Conservation (phyloP, 192 early-diverging fungal species). For the Piromyces finnis region DNA sequence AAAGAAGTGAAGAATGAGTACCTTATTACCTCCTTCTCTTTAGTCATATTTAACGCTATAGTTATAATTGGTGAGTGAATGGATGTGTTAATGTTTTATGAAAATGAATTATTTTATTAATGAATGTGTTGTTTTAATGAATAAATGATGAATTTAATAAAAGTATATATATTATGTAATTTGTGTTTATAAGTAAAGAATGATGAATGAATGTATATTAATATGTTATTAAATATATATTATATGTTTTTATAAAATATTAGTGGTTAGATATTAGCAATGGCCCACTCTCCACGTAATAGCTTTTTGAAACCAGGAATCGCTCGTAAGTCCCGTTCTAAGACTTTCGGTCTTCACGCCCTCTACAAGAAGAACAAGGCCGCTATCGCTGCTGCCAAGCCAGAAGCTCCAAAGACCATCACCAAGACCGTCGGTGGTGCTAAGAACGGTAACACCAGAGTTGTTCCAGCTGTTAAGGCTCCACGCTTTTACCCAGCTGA, state of each 20-base stretch:
- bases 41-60: not conserved
- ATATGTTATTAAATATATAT: not conserved
- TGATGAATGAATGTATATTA: too few species aligned
- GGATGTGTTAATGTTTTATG: not conserved
- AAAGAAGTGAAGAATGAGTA: not conserved
- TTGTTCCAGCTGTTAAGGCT: not conserved
- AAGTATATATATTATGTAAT: too few species aligned
- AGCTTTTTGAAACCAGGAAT: constrained; percentile 70
- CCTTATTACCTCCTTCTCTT: not conserved
- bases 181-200: too few species aligned
- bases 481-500: constrained; percentile 64
- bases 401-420: constrained; percentile 19
- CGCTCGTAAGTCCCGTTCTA: constrained; percentile 62
- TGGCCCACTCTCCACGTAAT: constrained; percentile 56
- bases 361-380: constrained; percentile 76
- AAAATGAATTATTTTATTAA: not conserved
- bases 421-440: constrained; percentile 53
- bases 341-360: constrained; percentile 69
- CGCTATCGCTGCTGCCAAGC: constrained; percentile 22
- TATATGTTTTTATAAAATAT: not conserved
- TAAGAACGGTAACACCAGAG: constrained; percentile 48
- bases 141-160: not conserved
- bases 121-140: not conserved
- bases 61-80: not conserved
- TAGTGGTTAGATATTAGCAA: constrained; percentile 10